Percentiles rank a stretch among this genome's conserved stretches.
Evolutionary conservation across 23 red algal species (phyloP).

Genomic region (Gracilaria domingensis): DNA sequence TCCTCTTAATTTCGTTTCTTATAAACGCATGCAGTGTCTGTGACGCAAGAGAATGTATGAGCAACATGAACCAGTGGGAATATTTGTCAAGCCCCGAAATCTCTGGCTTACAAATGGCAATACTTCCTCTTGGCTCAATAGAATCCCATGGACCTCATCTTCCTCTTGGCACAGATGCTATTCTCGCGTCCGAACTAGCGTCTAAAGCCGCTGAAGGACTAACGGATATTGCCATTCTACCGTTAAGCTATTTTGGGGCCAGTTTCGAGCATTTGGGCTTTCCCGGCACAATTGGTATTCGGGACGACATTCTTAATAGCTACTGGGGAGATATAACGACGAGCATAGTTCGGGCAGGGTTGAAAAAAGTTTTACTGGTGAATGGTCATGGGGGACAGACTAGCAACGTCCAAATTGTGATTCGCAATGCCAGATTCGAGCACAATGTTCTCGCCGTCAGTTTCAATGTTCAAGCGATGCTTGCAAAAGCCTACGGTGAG

Average conservation of each 20-base stretch:
- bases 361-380: constrained; percentile 42
- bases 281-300: constrained; percentile 65
- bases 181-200: constrained; percentile 26
- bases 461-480: constrained; percentile 69
- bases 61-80: not conserved
- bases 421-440: constrained; percentile 48
- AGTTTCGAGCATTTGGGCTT: constrained; percentile 61
- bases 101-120: constrained; percentile 4
- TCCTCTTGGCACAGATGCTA: constrained; percentile 68
- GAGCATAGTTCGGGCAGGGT: constrained; percentile 29
- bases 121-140: constrained; percentile 68
- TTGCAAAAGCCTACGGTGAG: constrained; percentile 25
- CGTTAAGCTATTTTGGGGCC: constrained; percentile 52
- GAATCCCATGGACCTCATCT: constrained; percentile 75
- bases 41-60: not conserved
- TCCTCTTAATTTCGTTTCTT: not conserved
- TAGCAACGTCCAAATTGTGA: constrained; percentile 52
- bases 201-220: constrained; percentile 1
- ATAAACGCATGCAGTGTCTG: not conserved
- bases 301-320: constrained; percentile 38
- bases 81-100: constrained; percentile 15
- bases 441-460: constrained; percentile 29
- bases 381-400: constrained; percentile 81
- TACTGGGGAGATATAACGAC: constrained; percentile 39
- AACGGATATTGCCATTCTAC: constrained; percentile 18